phyloP scores from a whole-genome alignment of 2,329 filamentous ascomycete genomes.

The Hymenoscyphus fraxineus region DNA sequence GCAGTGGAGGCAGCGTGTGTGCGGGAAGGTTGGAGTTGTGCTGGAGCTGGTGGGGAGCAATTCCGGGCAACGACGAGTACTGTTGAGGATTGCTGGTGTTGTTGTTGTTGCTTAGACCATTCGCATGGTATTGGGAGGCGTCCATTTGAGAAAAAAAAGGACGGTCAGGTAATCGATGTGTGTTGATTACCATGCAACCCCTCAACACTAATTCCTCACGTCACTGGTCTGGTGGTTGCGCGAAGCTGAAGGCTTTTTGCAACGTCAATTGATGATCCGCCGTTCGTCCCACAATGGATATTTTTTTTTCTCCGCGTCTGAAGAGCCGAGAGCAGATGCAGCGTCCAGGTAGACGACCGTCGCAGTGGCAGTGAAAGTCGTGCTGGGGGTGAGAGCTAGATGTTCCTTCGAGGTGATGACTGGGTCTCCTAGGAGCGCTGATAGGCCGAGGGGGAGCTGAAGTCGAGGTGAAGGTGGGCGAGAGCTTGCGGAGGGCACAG shows the following conservation, averaged over 20 bases:
- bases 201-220: constrained; percentile 8
- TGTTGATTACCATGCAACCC: constrained; percentile 10
- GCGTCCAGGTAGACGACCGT: constrained; percentile 4
- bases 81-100: constrained; percentile 15
- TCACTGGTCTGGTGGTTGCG: constrained; percentile 6
- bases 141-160: constrained; percentile 23
- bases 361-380: background rate
- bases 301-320: background rate
- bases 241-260: background rate
- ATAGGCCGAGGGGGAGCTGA: background rate
- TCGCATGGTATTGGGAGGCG: constrained; percentile 30
- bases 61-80: constrained; percentile 31
- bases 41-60: constrained; percentile 38
- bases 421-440: background rate
- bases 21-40: constrained; percentile 43
- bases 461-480: constrained; percentile 3
- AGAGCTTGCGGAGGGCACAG: background rate
- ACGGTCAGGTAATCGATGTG: background rate
- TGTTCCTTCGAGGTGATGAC: background rate
- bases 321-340: constrained; percentile 1
- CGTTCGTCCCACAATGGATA: background rate
- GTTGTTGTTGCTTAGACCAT: constrained; percentile 31
- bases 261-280: background rate
- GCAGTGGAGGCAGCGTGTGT: constrained; percentile 54
- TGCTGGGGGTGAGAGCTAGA: constrained; percentile 1